These are phyloP conservation scores for Calocybe gangraenosa DNA, from an alignment of 768 basidiomycete genomes.

Conservation along the genomic window DNA sequence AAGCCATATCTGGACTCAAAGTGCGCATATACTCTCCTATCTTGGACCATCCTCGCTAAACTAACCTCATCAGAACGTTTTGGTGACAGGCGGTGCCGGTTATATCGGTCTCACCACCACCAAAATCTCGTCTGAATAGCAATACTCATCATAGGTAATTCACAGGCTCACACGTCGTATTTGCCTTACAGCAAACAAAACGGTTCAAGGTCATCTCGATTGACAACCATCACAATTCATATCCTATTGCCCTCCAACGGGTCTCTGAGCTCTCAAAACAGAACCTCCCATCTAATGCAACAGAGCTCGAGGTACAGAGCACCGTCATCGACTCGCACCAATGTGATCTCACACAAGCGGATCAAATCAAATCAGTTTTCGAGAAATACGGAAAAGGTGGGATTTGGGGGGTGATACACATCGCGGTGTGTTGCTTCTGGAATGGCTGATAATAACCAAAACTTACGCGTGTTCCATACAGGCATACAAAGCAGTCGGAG, in stretches of 20 bases:
- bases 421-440: constrained; percentile 54
- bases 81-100: constrained; percentile 70
- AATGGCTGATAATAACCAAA: neutral
- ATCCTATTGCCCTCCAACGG: constrained; percentile 66
- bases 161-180: constrained; percentile 91
- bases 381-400: constrained; percentile 82
- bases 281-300: constrained; percentile 62
- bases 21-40: constrained; percentile 28
- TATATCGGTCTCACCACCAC: constrained; percentile 66
- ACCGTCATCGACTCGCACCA: constrained; percentile 64
- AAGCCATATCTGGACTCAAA: constrained; percentile 32
- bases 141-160: constrained; percentile 14
- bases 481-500: constrained; percentile 98
- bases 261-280: constrained; percentile 77
- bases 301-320: constrained; percentile 66
- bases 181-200: constrained; percentile 78
- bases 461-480: constrained; percentile 24
- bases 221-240: constrained; percentile 95
- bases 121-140: neutral
- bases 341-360: constrained; percentile 72
- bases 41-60: constrained; percentile 9
- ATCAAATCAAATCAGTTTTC: constrained; percentile 75
- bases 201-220: constrained; percentile 90
- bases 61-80: constrained; percentile 34
- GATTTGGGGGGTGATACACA: constrained; percentile 95